Evolutionary conservation across 352 stramenopile species (phyloP).

Genomic region (Phytophthora litchii): DNA sequence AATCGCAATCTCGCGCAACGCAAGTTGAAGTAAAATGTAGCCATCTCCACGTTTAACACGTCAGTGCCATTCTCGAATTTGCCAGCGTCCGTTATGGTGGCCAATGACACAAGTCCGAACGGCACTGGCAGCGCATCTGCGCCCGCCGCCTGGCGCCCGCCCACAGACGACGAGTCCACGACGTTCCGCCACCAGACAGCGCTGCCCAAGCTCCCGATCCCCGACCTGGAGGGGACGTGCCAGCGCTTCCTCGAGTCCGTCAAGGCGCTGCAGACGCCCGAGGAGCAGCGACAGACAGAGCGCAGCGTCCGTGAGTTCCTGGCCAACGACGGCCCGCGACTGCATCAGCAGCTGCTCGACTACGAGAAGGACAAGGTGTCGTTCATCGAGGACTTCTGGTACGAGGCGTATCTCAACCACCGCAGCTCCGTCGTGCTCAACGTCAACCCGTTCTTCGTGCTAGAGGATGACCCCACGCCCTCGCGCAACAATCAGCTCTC

Average conservation of each 20-base stretch:
- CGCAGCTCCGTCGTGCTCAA: constrained; percentile 94
- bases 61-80: constrained; percentile 14
- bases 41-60: constrained; percentile 7
- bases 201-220: constrained; percentile 89
- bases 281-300: constrained; percentile 63
- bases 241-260: constrained; percentile 79
- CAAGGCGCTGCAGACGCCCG: constrained; percentile 71
- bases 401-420: constrained; percentile 94
- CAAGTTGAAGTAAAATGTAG: constrained; percentile 23
- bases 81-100: constrained; percentile 7
- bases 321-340: constrained; percentile 63
- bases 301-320: constrained; percentile 68
- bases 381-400: constrained; percentile 96
- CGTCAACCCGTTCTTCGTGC: constrained; percentile 96
- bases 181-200: constrained; percentile 77
- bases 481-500: constrained; percentile 90
- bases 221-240: constrained; percentile 80
- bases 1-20: constrained; percentile 12
- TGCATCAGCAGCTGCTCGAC: constrained; percentile 73
- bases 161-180: constrained; percentile 45
- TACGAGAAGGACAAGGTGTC: constrained; percentile 80
- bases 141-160: constrained; percentile 22
- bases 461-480: constrained; percentile 91
- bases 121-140: not conserved
- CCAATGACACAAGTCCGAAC: constrained; percentile 15